A percentile compares a stretch with the other conserved stretches of the same genome.
phyloP scores from a whole-genome alignment of 1,284 basidiomycete genomes.

The Ganoderma multipileum region DNA sequence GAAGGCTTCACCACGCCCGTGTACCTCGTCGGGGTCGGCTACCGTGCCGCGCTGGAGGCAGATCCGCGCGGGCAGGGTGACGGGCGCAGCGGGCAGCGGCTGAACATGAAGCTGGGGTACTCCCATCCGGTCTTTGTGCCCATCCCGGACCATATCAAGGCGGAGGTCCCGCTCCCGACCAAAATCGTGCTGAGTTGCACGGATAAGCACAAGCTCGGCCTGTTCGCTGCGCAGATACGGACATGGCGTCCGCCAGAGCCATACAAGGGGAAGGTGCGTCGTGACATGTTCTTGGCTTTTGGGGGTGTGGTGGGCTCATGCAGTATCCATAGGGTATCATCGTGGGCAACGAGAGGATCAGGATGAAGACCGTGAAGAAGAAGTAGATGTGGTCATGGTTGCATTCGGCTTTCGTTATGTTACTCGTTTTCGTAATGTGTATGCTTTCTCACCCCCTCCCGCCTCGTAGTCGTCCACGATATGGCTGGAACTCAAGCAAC shows the following conservation, averaged over 20 bases:
- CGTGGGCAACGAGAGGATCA: constrained; percentile 87
- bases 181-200: constrained; percentile 75
- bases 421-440: constrained; percentile 20
- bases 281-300: constrained; percentile 18
- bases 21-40: constrained; percentile 95
- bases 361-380: constrained; percentile 93
- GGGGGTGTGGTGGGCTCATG: neutral
- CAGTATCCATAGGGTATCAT: constrained; percentile 78
- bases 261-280: constrained; percentile 92
- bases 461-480: neutral
- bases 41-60: constrained; percentile 86
- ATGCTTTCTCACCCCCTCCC: neutral
- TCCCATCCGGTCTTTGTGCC: constrained; percentile 88
- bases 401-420: constrained; percentile 16
- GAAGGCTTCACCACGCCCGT: constrained; percentile 86
- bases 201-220: constrained; percentile 81
- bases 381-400: constrained; percentile 66
- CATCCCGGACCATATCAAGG: constrained; percentile 82
- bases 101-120: constrained; percentile 93
- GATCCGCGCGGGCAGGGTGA: constrained; percentile 74
- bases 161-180: constrained; percentile 73
- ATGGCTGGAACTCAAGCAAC: neutral
- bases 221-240: constrained; percentile 90
- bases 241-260: constrained; percentile 92
- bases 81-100: constrained; percentile 64